phyloP scores from a whole-genome alignment of 2,329 filamentous ascomycete species.

The Hypoxylon sp. region DNA sequence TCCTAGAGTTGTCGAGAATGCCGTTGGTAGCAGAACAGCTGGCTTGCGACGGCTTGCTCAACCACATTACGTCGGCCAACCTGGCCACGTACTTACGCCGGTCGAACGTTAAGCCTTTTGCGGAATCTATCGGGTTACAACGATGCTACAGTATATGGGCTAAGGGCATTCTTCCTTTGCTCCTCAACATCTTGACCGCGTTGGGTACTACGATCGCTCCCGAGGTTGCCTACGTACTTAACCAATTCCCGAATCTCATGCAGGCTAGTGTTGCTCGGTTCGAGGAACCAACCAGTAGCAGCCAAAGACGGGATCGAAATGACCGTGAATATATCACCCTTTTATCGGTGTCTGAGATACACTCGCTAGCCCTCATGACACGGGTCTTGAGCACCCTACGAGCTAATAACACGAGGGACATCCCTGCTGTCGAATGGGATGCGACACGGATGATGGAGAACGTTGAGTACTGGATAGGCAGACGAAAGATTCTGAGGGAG shows the following conservation, averaged over 20 bases:
- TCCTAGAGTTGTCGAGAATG: constrained; percentile 87
- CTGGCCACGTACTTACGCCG: constrained; percentile 82
- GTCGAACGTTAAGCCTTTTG: constrained; percentile 79
- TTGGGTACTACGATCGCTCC: constrained; percentile 85
- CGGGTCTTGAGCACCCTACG: constrained; percentile 77
- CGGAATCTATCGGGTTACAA: constrained; percentile 73
- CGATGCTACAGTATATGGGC: constrained; percentile 92
- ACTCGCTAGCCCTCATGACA: constrained; percentile 81
- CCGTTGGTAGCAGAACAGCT: constrained; percentile 88
- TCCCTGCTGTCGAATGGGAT: constrained; percentile 83
- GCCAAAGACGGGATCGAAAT: constrained; percentile 65
- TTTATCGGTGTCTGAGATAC: constrained; percentile 79
- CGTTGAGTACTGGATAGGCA: constrained; percentile 83
- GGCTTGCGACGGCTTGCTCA: constrained; percentile 86
- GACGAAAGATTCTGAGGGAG: constrained; percentile 76
- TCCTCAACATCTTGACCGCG: constrained; percentile 86
- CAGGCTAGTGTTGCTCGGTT: constrained; percentile 78
- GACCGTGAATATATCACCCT: constrained; percentile 72
- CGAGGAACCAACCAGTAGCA: constrained; percentile 69
- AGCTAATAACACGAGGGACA: constrained; percentile 75
- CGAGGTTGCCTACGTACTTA: constrained; percentile 88
- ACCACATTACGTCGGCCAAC: constrained; percentile 82
- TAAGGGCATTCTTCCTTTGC: constrained; percentile 86
- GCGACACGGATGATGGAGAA: constrained; percentile 79
- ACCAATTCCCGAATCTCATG: constrained; percentile 87